Conservation (phyloP, 2,329 filamentous ascomycete genomes). For the Tolypocladium pustulatum region DNA sequence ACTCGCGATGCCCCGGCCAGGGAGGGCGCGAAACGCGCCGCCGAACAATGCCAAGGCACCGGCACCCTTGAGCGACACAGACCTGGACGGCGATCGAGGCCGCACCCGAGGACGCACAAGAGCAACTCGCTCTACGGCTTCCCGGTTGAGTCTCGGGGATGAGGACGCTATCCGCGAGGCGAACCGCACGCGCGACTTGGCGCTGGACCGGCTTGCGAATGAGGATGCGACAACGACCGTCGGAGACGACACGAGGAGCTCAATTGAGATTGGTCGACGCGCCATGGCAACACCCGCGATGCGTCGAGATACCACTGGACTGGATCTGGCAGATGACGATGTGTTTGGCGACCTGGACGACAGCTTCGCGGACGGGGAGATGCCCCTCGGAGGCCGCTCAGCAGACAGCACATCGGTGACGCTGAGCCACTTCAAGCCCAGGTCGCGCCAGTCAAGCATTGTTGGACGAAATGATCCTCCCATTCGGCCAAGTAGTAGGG, state of each 20-base stretch:
- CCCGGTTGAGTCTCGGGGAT: slow-evolving; percentile 11
- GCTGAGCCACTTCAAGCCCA: slow-evolving; percentile 33
- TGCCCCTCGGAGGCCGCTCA: slow-evolving; percentile 23
- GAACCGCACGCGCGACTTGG: slow-evolving; percentile 22
- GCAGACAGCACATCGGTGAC: slow-evolving; percentile 36
- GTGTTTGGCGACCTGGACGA: slow-evolving; percentile 35
- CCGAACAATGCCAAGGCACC: neutral
- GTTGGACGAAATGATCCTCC: slow-evolving; percentile 38
- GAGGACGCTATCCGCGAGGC: slow-evolving; percentile 15
- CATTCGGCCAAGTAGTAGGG: slow-evolving; percentile 42
- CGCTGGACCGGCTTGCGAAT: slow-evolving; percentile 23
- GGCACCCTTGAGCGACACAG: neutral
- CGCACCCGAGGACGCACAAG: slow-evolving; percentile 10
- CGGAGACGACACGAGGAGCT: slow-evolving; percentile 17
- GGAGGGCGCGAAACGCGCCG: slow-evolving; percentile 5
- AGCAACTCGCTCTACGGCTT: slow-evolving; percentile 4
- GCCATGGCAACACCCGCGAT: slow-evolving; percentile 21
- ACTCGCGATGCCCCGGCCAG: slow-evolving; percentile 8
- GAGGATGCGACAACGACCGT: slow-evolving; percentile 20
- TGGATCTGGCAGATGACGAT: slow-evolving; percentile 37
- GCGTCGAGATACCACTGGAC: slow-evolving; percentile 32
- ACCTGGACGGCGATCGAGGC: slow-evolving; percentile 14
- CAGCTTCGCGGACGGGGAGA: slow-evolving; percentile 29
- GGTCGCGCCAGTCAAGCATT: slow-evolving; percentile 39
- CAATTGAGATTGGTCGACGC: slow-evolving; percentile 27